Evolutionary conservation across 257 asterid genomes (phyloP).

Genomic region (Solanum virginianum): DNA sequence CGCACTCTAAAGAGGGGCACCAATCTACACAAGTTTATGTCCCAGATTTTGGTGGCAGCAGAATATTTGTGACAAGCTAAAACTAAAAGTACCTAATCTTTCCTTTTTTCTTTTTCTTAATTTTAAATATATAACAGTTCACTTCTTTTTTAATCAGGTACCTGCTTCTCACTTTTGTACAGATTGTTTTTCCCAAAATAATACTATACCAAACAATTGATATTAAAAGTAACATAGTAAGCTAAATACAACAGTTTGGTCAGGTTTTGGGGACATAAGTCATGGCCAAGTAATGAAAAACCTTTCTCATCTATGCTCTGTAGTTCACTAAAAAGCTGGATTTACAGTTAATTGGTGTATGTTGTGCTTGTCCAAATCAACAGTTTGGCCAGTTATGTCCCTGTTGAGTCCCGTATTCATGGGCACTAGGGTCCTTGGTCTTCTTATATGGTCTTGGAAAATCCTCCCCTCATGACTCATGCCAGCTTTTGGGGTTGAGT

Average conservation of each 20-base stretch:
- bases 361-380: not conserved
- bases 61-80: not conserved
- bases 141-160: not conserved
- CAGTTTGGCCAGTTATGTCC: not conserved
- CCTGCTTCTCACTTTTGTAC: not conserved
- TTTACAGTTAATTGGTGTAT: too few species aligned
- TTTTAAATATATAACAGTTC: not conserved
- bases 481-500: too few species aligned
- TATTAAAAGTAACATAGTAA: not conserved
- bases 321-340: too few species aligned
- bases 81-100: not conserved
- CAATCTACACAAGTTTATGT: not conserved
- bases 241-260: not conserved
- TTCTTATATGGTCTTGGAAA: too few species aligned
- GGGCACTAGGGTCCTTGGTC: not conserved
- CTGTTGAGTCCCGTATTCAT: not conserved
- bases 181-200: not conserved
- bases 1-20: not conserved
- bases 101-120: not conserved
- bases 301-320: not conserved
- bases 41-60: not conserved
- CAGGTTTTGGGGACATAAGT: not conserved
- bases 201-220: not conserved
- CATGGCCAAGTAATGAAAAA: not conserved
- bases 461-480: too few species aligned